These are phyloP conservation scores for Podospora sp. DNA, from an alignment of 495 filamentous ascomycete species.

Conservation along the genomic window DNA sequence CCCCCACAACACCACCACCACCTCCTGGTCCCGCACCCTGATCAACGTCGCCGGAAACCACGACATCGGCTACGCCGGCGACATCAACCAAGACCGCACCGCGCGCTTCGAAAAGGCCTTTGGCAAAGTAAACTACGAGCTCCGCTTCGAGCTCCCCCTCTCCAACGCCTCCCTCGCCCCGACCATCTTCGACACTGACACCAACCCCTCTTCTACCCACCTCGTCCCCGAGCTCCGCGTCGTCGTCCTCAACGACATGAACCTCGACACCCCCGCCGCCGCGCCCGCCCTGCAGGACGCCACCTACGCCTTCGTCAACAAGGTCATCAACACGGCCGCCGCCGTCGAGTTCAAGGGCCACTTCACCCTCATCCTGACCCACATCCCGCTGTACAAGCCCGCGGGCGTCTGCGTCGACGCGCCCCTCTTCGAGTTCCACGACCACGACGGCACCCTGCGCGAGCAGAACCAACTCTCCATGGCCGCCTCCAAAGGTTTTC, in stretches of 20 bases:
- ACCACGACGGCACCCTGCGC: conserved; percentile 68
- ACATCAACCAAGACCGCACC: conserved; percentile 71
- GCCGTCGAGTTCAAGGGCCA: conserved; percentile 67
- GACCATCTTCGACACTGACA: conserved; percentile 39
- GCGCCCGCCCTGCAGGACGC: conserved; percentile 64
- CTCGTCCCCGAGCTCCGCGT: conserved; percentile 69
- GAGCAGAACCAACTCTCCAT: conserved; percentile 90
- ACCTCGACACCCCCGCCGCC: conserved; percentile 80
- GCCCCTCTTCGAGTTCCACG: conserved; percentile 76
- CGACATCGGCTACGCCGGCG: conserved; percentile 93
- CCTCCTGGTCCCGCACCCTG: conserved; percentile 68
- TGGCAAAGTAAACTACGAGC: conserved; percentile 84
- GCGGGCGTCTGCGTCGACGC: conserved; percentile 81
- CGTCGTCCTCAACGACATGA: conserved; percentile 86
- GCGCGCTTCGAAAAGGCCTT: conserved; percentile 80
- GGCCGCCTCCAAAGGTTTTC: conserved; percentile 64
- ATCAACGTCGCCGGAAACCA: conserved; percentile 95
- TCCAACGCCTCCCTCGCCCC: conserved; percentile 33
- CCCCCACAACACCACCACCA: conserved; percentile 13
- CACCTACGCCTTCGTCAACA: conserved; percentile 78
- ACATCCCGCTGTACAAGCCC: conserved; percentile 86
- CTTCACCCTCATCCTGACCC: conserved; percentile 83
- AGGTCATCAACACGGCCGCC: conserved; percentile 64
- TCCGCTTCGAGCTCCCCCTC: conserved; percentile 66
- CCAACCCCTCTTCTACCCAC: conserved; percentile 43